phyloP scores from a whole-genome alignment of 106 monocot genomes.

The Platanthera zijinensis region DNA sequence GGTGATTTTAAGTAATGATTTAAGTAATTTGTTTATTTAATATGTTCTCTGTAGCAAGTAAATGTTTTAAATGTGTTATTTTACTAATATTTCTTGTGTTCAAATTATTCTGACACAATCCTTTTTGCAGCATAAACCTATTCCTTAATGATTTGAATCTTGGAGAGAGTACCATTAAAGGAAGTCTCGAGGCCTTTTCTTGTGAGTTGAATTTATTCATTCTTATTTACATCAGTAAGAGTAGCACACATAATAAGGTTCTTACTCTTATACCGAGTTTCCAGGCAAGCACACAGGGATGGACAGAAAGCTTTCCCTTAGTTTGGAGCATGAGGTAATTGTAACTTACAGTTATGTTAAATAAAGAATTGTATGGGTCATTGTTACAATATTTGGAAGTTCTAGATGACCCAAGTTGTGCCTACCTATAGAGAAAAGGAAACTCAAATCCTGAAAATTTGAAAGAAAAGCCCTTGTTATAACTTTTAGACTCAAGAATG shows the following conservation, averaged over 20 bases:
- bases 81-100: not conserved
- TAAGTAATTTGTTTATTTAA: not conserved
- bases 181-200: constrained; percentile 81
- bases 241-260: not conserved
- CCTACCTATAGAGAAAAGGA: too few relatives aligned
- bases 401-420: too few relatives aligned
- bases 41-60: not conserved
- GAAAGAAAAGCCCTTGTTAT: too few relatives aligned
- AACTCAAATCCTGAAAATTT: too few relatives aligned
- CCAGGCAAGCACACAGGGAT: constrained; percentile 71
- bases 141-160: constrained; percentile 70
- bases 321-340: constrained; percentile 86
- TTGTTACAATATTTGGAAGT: too few relatives aligned
- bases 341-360: not conserved
- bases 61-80: not conserved
- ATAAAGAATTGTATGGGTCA: not conserved
- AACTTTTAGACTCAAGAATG: too few relatives aligned
- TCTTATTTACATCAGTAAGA: constrained; percentile 1
- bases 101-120: constrained; percentile 1
- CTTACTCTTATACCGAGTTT: not conserved
- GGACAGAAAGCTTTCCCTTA: constrained; percentile 74
- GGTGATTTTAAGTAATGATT: constrained; percentile 26
- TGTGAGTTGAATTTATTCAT: constrained; percentile 36
- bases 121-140: constrained; percentile 61
- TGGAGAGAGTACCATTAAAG: constrained; percentile 82